Evolutionary conservation across 2,329 filamentous ascomycete species (phyloP), one percentile per base, ranked within the genome.

Genomic region (Exserohilum turcica): DNA sequence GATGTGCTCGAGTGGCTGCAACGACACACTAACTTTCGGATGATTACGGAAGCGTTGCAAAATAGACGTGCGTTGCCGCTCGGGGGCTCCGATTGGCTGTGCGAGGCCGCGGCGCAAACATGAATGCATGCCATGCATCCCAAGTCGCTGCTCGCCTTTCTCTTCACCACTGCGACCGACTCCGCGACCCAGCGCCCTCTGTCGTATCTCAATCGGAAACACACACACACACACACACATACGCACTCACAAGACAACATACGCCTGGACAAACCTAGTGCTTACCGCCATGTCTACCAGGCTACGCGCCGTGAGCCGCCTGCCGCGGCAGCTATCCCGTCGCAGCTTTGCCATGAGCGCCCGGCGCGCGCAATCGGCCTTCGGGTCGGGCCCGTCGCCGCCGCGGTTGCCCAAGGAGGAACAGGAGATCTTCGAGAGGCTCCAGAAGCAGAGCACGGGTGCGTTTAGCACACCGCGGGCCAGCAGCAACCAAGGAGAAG

Each of bases 351-450:
- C 40, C 60, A 63, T 48, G 7, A 52, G 54, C 6, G 27, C 53
- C 3, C 60, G 43, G 55, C 3, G 43, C 32, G 59, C 60, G 0
- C 32, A 52, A 42, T 54, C 63, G 16, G 53, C 65, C 2, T 75
- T 75, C 57, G 52, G 53, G 35, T 43, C 78, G 15, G 79, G 80
- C 10, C 90, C 93, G 19, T 78, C 90, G 6, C 94, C 94, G 13
- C 92, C 91, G 0, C 89, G 91, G 43, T 90, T 97, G 9, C 91
- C 93, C 6, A 86, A 91, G 66, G 86, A 90, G 74, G 88, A 96
- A 65, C 92, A 97, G 79, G 90, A 92, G 72, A 85, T 95, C 61
- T 96, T 94, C 74, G 92, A 97, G 76, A 83, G 86, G 36, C 87
- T 97, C 3, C 92, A 97, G 72, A 85, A 85, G 64, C 81, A 82